phyloP scores from a whole-genome alignment of 139 green algal genomes.

The Picochlorum sp. region DNA sequence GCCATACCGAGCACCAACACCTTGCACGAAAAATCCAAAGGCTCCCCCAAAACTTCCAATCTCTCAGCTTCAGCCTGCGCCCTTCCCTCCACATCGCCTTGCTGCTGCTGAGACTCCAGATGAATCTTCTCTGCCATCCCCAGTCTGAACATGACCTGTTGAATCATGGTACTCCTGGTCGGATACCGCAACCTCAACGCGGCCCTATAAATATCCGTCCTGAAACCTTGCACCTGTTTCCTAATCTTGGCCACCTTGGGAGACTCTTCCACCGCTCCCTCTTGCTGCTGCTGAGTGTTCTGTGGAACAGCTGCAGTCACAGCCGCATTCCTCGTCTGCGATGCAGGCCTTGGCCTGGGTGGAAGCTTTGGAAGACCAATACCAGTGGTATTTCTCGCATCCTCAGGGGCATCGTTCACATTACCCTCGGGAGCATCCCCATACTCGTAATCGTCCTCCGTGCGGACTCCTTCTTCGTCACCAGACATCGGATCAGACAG shows the following conservation, averaged over 20 bases:
- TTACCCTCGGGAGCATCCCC: background rate
- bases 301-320: conserved; percentile 4
- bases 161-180: conserved; percentile 10
- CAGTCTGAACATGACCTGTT: conserved; percentile 49
- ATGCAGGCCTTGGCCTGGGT: background rate
- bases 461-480: conserved; percentile 15
- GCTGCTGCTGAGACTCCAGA: conserved; percentile 5
- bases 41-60: conserved; percentile 24
- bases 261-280: background rate
- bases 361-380: conserved; percentile 13
- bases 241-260: conserved; percentile 15
- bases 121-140: conserved; percentile 70
- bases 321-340: background rate
- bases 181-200: conserved; percentile 26
- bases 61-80: conserved; percentile 23
- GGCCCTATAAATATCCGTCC: conserved; percentile 22
- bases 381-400: background rate
- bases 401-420: conserved; percentile 1
- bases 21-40: conserved; percentile 37
- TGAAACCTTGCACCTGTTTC: conserved; percentile 23
- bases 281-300: background rate
- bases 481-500: conserved; percentile 19
- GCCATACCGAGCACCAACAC: conserved; percentile 66
- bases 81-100: conserved; percentile 13
- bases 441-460: conserved; percentile 33